Conservation (phyloP, 345 rosid genomes). For the Cardiospermum halicacabum region DNA sequence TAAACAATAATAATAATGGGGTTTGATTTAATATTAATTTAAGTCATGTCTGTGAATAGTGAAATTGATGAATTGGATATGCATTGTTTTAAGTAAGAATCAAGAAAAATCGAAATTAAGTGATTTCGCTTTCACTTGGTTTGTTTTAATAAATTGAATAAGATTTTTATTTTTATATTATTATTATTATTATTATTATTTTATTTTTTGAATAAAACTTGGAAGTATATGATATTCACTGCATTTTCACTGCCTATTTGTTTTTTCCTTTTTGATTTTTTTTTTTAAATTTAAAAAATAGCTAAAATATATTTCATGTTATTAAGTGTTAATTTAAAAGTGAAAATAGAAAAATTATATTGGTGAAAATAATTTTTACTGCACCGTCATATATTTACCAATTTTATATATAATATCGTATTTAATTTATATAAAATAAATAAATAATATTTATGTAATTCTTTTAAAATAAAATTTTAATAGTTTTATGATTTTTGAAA, state of each 20-base stretch:
- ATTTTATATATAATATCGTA: too few species aligned
- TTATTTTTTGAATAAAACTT: too few species aligned
- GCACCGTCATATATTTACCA: too few species aligned
- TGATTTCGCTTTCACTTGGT: constrained; percentile 48
- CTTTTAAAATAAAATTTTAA: too few species aligned
- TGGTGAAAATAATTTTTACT: too few species aligned
- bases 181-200: too few species aligned
- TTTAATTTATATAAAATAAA: too few species aligned
- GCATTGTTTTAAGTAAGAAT: constrained; percentile 28
- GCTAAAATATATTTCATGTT: too few species aligned
- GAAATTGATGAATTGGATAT: constrained; percentile 8
- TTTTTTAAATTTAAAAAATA: neutral
- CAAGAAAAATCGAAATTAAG: constrained; percentile 40
- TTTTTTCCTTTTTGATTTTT: neutral
- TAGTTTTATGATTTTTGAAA: too few species aligned
- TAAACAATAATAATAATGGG: neutral
- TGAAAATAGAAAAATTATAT: too few species aligned
- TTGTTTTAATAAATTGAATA: constrained; percentile 36
- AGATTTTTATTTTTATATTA: constrained; percentile 34
- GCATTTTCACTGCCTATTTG: neutral
- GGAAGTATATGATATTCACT: neutral
- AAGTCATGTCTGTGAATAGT: constrained; percentile 30
- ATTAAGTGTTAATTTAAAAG: too few species aligned
- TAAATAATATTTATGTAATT: too few species aligned
- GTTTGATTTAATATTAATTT: neutral